phyloP scores from a whole-genome alignment of 345 rosid species.

The Kandelia obovata region DNA sequence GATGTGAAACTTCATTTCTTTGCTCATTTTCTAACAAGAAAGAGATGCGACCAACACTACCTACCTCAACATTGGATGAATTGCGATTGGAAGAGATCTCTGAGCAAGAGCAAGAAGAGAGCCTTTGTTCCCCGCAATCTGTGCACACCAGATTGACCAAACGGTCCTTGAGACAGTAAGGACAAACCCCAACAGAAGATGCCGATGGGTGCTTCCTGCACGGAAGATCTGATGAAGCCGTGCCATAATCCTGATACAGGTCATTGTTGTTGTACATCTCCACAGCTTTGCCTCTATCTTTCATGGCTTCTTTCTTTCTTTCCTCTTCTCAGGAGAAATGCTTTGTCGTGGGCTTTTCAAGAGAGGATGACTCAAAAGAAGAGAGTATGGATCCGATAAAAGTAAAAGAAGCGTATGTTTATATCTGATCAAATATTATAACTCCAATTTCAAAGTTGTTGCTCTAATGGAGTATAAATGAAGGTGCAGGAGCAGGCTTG shows the following conservation, averaged over 20 bases:
- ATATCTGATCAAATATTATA: too few relatives aligned
- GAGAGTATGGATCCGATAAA: not conserved
- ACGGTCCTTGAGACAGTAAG: constrained; percentile 88
- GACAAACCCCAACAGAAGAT: constrained; percentile 73
- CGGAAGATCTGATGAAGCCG: constrained; percentile 49
- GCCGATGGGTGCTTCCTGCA: constrained; percentile 83
- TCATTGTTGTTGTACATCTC: constrained; percentile 40
- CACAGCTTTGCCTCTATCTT: constrained; percentile 81
- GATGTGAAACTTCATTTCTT: constrained; percentile 19
- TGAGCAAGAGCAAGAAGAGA: constrained; percentile 93
- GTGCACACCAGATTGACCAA: constrained; percentile 76
- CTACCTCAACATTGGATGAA: constrained; percentile 57
- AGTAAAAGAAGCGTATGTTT: too few relatives aligned
- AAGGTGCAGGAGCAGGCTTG: not conserved
- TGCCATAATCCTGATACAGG: constrained; percentile 38
- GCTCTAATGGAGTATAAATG: too few relatives aligned
- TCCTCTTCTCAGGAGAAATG: constrained; percentile 4
- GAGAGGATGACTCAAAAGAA: constrained; percentile 7
- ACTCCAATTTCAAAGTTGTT: too few relatives aligned
- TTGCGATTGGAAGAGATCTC: constrained; percentile 61
- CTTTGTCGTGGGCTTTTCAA: not conserved
- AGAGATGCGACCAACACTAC: constrained; percentile 74
- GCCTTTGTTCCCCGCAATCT: constrained; percentile 90
- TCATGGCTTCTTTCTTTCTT: constrained; percentile 41
- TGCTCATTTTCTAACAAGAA: constrained; percentile 73